Percentiles rank a stretch among this genome's conserved stretches.
Conservation (phyloP, 768 basidiomycete species). For the Inosperma sp. region DNA sequence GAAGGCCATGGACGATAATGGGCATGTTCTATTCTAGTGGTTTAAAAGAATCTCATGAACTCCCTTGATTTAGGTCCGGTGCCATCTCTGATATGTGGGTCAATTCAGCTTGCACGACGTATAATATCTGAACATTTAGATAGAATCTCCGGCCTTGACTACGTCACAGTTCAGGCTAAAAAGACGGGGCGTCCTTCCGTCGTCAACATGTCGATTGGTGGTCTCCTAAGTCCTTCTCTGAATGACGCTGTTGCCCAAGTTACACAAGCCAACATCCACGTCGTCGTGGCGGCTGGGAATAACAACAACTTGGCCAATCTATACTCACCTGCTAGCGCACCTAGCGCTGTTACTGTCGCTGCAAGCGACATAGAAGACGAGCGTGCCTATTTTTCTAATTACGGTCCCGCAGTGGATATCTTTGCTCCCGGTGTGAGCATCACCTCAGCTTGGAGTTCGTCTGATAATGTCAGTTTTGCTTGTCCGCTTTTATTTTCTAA, state of each 20-base stretch:
- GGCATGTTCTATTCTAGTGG: conserved; percentile 10
- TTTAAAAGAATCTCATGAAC: background rate
- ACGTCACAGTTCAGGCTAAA: conserved; percentile 4
- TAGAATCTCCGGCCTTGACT: conserved; percentile 14
- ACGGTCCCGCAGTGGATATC: conserved; percentile 6
- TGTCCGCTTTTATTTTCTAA: background rate
- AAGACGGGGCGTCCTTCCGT: conserved; percentile 19
- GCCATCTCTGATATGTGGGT: conserved; percentile 18
- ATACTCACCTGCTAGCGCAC: conserved; percentile 28
- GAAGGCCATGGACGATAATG: conserved; percentile 21
- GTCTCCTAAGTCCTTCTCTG: conserved; percentile 14
- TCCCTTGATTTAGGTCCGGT: background rate
- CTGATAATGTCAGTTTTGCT: background rate
- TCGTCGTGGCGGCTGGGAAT: conserved; percentile 28
- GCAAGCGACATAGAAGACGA: conserved; percentile 2
- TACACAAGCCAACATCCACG: conserved; percentile 24
- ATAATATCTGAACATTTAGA: background rate
- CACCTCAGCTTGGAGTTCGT: background rate
- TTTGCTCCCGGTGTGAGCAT: conserved; percentile 5
- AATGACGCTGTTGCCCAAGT: conserved; percentile 20
- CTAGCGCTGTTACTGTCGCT: conserved; percentile 3
- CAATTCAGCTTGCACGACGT: background rate
- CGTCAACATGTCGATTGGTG: conserved; percentile 20
- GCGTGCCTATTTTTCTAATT: conserved; percentile 9
- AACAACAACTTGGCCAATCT: conserved; percentile 21